Conservation (phyloP, 495 filamentous ascomycete genomes). For the Penicillium mononematosum region DNA sequence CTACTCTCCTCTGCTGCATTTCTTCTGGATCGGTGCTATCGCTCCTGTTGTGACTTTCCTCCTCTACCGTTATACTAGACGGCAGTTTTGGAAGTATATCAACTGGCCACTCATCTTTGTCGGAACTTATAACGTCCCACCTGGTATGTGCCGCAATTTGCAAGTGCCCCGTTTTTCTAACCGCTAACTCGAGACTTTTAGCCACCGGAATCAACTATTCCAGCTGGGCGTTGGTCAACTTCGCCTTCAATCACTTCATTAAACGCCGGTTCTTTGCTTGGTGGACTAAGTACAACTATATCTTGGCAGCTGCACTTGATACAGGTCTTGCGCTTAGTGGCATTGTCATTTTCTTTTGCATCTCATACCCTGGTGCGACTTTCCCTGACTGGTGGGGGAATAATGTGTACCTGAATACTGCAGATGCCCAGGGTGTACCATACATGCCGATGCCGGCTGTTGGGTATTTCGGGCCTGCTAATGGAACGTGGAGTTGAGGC, state of each 20-base stretch:
- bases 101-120: conserved; percentile 50
- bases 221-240: conserved; percentile 49
- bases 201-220: conserved; percentile 52
- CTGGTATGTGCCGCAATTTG: conserved; percentile 21
- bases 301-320: conserved; percentile 35
- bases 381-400: conserved; percentile 45
- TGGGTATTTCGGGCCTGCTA: conserved; percentile 46
- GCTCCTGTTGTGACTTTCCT: conserved; percentile 31
- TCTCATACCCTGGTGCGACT: conserved; percentile 37
- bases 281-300: conserved; percentile 41
- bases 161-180: neutral
- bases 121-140: conserved; percentile 43
- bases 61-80: conserved; percentile 38
- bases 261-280: conserved; percentile 40
- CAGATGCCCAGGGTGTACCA: conserved; percentile 42
- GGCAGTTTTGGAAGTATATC: conserved; percentile 38
- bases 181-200: conserved; percentile 8
- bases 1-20: conserved; percentile 30
- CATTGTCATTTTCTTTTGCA: conserved; percentile 37
- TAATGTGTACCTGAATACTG: conserved; percentile 47
- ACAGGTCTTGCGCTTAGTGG: conserved; percentile 35
- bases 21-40: conserved; percentile 41
- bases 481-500: conserved; percentile 39
- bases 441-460: conserved; percentile 41
- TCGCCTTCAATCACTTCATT: conserved; percentile 45